A percentile compares a stretch with the other conserved stretches of the same genome.
Evolutionary conservation across 768 basidiomycete genomes (phyloP).

Genomic region (Amanita subjunquillea): DNA sequence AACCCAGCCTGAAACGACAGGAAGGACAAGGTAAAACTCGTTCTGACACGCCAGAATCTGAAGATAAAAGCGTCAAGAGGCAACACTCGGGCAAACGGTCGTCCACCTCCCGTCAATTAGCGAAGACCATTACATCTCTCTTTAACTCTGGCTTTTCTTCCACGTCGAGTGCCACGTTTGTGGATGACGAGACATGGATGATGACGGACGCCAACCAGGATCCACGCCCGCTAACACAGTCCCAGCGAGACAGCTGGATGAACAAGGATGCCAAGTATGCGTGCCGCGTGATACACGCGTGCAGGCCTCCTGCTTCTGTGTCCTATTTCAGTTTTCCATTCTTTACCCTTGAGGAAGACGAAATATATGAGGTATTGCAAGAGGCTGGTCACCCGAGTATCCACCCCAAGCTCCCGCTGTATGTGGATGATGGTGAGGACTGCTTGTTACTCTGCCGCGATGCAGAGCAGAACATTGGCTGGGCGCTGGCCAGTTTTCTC

Average conservation of each 20-base stretch:
- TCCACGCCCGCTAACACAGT: slow-evolving; percentile 16
- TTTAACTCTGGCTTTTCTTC: slow-evolving; percentile 4
- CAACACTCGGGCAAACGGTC: slow-evolving; percentile 5
- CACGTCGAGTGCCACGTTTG: neutral
- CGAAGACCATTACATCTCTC: slow-evolving; percentile 6
- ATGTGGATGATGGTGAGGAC: slow-evolving; percentile 71
- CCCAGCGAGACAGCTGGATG: slow-evolving; percentile 31
- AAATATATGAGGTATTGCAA: slow-evolving; percentile 56
- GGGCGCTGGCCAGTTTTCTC: slow-evolving; percentile 78
- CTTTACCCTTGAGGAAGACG: slow-evolving; percentile 55
- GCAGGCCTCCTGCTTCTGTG: slow-evolving; percentile 51
- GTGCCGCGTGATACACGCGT: slow-evolving; percentile 61
- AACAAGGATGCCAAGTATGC: slow-evolving; percentile 46
- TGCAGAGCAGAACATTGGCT: slow-evolving; percentile 46
- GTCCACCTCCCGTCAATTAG: slow-evolving; percentile 4
- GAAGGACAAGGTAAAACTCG: slow-evolving; percentile 5
- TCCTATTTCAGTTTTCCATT: slow-evolving; percentile 70
- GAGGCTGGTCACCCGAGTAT: slow-evolving; percentile 74
- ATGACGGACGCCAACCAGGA: slow-evolving; percentile 12
- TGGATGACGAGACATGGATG: slow-evolving; percentile 3
- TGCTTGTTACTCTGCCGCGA: slow-evolving; percentile 69
- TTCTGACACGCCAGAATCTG: neutral
- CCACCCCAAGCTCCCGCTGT: slow-evolving; percentile 63
- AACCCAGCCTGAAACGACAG: slow-evolving; percentile 19
- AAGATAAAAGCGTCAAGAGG: slow-evolving; percentile 1